These are phyloP conservation scores for Tuber microsphaerosporum DNA, from an alignment of 495 filamentous ascomycete species.

Conservation along the genomic window DNA sequence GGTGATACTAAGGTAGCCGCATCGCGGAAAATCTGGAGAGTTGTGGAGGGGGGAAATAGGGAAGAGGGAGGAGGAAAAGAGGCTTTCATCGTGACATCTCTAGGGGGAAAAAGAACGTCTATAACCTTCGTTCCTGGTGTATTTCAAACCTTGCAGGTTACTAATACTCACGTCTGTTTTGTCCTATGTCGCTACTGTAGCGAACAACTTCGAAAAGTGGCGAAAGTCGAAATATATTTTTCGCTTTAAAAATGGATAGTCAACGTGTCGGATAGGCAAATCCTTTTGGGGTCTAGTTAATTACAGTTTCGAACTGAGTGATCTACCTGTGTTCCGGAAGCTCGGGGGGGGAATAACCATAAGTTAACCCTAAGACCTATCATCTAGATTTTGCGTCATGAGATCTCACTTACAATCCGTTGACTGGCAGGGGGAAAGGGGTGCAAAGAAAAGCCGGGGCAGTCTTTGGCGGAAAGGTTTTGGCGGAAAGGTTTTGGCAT, in stretches of 20 bases:
- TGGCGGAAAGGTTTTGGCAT: too few species aligned
- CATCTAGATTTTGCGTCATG: neutral
- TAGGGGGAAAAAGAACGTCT: neutral
- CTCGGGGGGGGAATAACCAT: neutral
- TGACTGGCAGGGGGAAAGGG: too few species aligned
- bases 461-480: too few species aligned
- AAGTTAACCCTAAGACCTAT: neutral
- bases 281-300: neutral
- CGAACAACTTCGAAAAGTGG: neutral
- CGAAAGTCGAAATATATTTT: neutral
- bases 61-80: too few species aligned
- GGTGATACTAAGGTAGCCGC: neutral
- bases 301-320: neutral
- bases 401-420: neutral
- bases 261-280: neutral
- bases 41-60: too few species aligned
- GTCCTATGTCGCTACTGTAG: neutral
- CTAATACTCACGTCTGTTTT: neutral
- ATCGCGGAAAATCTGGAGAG: neutral
- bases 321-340: neutral
- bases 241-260: neutral
- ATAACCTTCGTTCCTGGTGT: neutral
- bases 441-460: too few species aligned
- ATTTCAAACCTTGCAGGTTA: too few species aligned
- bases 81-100: neutral